Base-by-base conservation (phyloP, 1,284 basidiomycete genomes). In the Rhodotorula sp. region DNA sequence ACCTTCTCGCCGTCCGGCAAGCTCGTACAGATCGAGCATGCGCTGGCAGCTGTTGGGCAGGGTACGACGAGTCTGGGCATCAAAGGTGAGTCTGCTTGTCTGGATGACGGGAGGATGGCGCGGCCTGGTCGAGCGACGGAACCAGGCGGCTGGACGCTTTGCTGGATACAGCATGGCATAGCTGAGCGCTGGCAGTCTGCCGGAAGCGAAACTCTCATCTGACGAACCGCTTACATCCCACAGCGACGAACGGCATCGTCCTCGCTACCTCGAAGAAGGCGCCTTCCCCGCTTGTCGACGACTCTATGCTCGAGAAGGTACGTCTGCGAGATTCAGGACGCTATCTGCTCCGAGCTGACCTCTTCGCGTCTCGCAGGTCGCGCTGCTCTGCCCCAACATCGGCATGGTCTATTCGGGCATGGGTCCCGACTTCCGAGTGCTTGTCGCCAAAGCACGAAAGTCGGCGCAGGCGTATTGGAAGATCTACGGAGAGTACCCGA, bases 241-340 rank as follows among this genome's bases (percentile, higher is more conserved):
- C 80, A 97, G 94, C 96, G 47, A 91, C 94, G 53, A 98, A 99
- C 81, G 96, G 96, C 64, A 94, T 99, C 77, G 96, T 99, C 72
- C 94, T 99, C 76, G 96, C 96, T 37, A 98, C 96, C 4, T 96
- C 99, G 84, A 99, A 99, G 88, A 98, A 98, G 83, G 88, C 94
- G 15, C 93, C 94, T 24, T 99, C 96, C 26, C 89, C 97, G 76
- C 87, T 99, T 71, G 92, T 99, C 74, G 96, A 99, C 84, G 93
- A 97, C 81, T 91, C 91, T 24, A 92, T 95, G 84, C 86, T 99
- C 73, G 96, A 99, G 80, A 97, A 97, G 83, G 92, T 66, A 18
- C 46, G 51, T n/a, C 16, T 20, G 26, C 13, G 4, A 46, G 22
- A 13, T 4, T 40, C 31, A 18, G 44, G 44, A 24, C 8, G 8